A percentile compares a stretch with the other conserved stretches of the same genome.
Evolutionary conservation across 495 filamentous ascomycete genomes (phyloP).

Genomic region (Cenococcum geophilum): DNA sequence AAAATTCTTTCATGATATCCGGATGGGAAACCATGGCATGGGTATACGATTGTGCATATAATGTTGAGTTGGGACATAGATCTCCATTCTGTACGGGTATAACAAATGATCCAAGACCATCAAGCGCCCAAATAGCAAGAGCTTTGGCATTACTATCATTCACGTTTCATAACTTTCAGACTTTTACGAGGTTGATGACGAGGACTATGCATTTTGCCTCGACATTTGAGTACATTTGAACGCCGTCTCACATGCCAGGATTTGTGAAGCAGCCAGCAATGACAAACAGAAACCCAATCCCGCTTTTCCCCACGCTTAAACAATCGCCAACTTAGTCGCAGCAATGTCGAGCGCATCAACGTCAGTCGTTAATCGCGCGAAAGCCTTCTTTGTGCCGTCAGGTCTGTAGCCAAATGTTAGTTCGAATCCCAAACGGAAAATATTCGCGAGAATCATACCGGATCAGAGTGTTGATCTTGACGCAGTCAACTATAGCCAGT

Average conservation of each 20-base stretch:
- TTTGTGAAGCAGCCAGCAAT: slow-evolving; percentile 1
- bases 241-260: slow-evolving; percentile 4
- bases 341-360: slow-evolving; percentile 99
- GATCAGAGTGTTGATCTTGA: slow-evolving; percentile 99
- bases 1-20: neutral
- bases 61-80: neutral
- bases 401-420: slow-evolving; percentile 42
- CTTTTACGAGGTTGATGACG: neutral
- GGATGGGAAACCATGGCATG: neutral
- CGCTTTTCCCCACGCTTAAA: slow-evolving; percentile 48
- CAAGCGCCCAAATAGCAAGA: too few relatives aligned
- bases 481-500: slow-evolving; percentile 54
- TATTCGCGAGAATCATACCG: slow-evolving; percentile 38
- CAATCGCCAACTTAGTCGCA: slow-evolving; percentile 95
- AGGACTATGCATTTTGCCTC: neutral
- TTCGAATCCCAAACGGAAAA: neutral
- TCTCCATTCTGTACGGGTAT: neutral
- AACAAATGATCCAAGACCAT: too few relatives aligned
- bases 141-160: too few relatives aligned
- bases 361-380: slow-evolving; percentile 86
- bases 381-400: slow-evolving; percentile 98
- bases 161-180: neutral
- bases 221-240: neutral
- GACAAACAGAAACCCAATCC: neutral
- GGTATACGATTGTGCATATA: neutral